A percentile compares a stretch with the other conserved stretches of the same genome.
These are phyloP conservation scores for Lachancea lanzarotensis DNA, from an alignment of 805 yeast species.

Conservation along the genomic window DNA sequence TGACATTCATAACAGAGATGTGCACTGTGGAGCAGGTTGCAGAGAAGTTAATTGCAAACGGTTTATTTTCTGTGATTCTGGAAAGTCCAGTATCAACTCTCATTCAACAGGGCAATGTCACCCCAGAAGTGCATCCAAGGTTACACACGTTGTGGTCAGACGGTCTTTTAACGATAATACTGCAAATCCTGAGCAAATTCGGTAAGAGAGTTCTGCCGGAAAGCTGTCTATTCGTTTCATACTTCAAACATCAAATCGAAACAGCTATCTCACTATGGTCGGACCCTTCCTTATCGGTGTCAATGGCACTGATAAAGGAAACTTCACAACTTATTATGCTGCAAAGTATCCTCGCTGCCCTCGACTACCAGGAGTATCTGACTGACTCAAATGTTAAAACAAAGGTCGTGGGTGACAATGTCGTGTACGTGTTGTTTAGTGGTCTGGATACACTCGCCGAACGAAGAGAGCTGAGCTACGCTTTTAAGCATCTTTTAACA, in stretches of 20 bases:
- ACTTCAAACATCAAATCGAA: slow-evolving; percentile 60
- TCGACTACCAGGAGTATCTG: slow-evolving; percentile 48
- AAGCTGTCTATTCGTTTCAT: slow-evolving; percentile 51
- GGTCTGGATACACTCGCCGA: slow-evolving; percentile 58
- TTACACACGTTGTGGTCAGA: slow-evolving; percentile 80
- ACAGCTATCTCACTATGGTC: slow-evolving; percentile 66
- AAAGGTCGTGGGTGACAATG: slow-evolving; percentile 13
- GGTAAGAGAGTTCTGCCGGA: slow-evolving; percentile 63
- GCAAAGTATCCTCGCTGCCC: slow-evolving; percentile 47
- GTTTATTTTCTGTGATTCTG: slow-evolving; percentile 58
- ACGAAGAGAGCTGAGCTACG: slow-evolving; percentile 51
- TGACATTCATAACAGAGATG: slow-evolving; percentile 64
- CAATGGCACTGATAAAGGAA: slow-evolving; percentile 52
- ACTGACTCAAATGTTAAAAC: slow-evolving; percentile 17
- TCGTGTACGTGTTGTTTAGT: slow-evolving; percentile 37
- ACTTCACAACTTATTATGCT: slow-evolving; percentile 63
- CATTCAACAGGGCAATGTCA: slow-evolving; percentile 60
- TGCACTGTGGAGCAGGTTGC: slow-evolving; percentile 58
- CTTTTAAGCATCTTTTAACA: slow-evolving; percentile 65
- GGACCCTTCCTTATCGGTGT: slow-evolving; percentile 34
- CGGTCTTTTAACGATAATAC: slow-evolving; percentile 65
- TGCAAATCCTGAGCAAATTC: slow-evolving; percentile 53
- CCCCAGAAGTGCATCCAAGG: slow-evolving; percentile 45
- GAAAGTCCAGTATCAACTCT: slow-evolving; percentile 68
- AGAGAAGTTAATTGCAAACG: slow-evolving; percentile 54